phyloP scores from a whole-genome alignment of 306 rosid genomes.

The Prunus padus region DNA sequence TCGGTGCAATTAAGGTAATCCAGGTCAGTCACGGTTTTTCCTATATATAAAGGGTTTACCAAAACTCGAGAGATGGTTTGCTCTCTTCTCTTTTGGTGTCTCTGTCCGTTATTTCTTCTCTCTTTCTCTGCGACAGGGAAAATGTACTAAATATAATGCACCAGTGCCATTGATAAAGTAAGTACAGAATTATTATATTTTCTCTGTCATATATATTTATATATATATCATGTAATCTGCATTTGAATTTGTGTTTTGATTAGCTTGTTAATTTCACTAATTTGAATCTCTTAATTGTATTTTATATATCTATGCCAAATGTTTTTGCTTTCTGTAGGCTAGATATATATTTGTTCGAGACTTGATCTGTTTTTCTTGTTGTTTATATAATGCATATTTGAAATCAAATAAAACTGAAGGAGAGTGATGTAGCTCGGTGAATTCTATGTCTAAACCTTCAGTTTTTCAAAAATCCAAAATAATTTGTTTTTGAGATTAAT shows the following conservation, averaged over 20 bases:
- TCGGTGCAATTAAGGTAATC: constrained; percentile 23
- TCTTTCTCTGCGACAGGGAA: neutral
- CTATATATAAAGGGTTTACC: neutral
- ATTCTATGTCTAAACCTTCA: neutral
- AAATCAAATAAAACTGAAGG: too few relatives aligned
- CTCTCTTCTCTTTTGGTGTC: neutral
- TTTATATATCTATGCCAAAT: neutral
- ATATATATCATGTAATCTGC: neutral
- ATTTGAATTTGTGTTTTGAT: too few relatives aligned
- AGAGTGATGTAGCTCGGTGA: neutral
- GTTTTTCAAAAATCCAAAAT: neutral
- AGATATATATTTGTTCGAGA: neutral
- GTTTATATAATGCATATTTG: too few relatives aligned
- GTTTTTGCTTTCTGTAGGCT: neutral
- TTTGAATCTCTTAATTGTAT: neutral
- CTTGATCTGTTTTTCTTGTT: neutral
- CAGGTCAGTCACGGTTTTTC: neutral
- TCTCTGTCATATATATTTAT: neutral
- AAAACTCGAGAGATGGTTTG: neutral
- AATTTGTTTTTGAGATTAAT: neutral
- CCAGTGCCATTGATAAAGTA: neutral
- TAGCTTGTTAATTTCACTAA: neutral
- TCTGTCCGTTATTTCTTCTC: neutral
- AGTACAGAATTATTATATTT: neutral
- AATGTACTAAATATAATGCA: neutral